Evolutionary conservation across 495 filamentous ascomycete genomes (phyloP).

Genomic region (Annulohypoxylon stygium): DNA sequence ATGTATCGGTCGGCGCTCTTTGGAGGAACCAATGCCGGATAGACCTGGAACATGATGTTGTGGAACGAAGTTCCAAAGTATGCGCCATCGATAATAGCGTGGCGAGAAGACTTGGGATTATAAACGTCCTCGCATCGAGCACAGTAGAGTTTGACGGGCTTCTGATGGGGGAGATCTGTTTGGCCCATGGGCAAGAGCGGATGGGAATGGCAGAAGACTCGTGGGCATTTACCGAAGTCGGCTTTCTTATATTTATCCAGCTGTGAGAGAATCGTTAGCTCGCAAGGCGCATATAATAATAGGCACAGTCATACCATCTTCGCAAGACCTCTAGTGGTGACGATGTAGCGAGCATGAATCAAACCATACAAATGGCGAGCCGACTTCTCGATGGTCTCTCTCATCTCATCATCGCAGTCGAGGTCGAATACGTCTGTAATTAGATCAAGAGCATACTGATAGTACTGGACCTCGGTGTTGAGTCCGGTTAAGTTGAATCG

Average conservation of each 20-base stretch:
- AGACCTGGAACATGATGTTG: constrained; percentile 99
- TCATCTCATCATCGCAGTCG: constrained; percentile 97
- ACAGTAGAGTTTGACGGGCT: constrained; percentile 96
- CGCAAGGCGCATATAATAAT: background rate
- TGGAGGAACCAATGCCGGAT: constrained; percentile 85
- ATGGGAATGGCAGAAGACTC: constrained; percentile 91
- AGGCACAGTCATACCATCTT: constrained; percentile 82
- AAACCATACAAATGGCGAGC: constrained; percentile 96
- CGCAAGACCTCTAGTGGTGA: constrained; percentile 90
- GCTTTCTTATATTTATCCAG: constrained; percentile 98
- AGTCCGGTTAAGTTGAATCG: constrained; percentile 98
- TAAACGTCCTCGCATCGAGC: constrained; percentile 97
- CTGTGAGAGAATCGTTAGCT: constrained; percentile 60
- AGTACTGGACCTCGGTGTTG: constrained; percentile 97
- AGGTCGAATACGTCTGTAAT: constrained; percentile 99
- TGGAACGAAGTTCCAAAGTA: constrained; percentile 99
- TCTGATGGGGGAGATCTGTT: constrained; percentile 84
- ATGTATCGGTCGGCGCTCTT: constrained; percentile 89
- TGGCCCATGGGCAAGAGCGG: constrained; percentile 94
- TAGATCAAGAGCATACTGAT: constrained; percentile 98
- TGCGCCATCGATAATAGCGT: constrained; percentile 93
- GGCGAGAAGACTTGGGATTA: constrained; percentile 97
- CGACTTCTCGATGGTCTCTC: constrained; percentile 97
- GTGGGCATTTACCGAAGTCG: constrained; percentile 98
- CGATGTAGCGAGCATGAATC: constrained; percentile 97